Conservation (phyloP, 1,139 yeast genomes). For the Hansenula lynferdii region DNA sequence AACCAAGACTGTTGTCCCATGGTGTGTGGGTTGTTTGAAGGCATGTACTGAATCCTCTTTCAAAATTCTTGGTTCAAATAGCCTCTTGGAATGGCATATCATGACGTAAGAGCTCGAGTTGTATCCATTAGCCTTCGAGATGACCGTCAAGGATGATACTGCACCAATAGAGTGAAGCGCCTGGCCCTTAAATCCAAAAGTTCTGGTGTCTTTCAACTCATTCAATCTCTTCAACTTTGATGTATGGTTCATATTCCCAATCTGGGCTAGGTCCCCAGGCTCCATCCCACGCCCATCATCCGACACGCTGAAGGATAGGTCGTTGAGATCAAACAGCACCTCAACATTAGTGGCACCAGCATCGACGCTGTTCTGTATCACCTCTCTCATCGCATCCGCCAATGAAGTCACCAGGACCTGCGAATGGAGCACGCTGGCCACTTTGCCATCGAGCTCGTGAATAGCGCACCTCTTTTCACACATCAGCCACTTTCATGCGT, state of each 20-base stretch:
- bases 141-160: conserved; percentile 31
- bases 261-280: conserved; percentile 43
- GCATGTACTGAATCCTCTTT: conserved; percentile 6
- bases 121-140: conserved; percentile 29
- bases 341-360: conserved; percentile 41
- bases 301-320: conserved; percentile 36
- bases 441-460: conserved; percentile 11
- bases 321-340: conserved; percentile 34
- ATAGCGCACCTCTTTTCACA: background rate
- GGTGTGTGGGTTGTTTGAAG: conserved; percentile 2
- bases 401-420: conserved; percentile 24
- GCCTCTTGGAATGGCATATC: conserved; percentile 6
- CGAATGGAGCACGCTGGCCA: conserved; percentile 21
- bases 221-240: conserved; percentile 36
- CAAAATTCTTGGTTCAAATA: conserved; percentile 8
- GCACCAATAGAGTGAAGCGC: conserved; percentile 37
- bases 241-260: conserved; percentile 36
- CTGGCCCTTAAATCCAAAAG: conserved; percentile 42
- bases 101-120: conserved; percentile 12
- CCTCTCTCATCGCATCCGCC: conserved; percentile 34
- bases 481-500: background rate
- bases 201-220: conserved; percentile 23
- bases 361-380: conserved; percentile 50
- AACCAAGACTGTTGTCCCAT: conserved; percentile 51
- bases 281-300: conserved; percentile 54